Evolutionary conservation across 1,139 yeast species (phyloP).

Genomic region (Magnusiomyces fungicola): DNA sequence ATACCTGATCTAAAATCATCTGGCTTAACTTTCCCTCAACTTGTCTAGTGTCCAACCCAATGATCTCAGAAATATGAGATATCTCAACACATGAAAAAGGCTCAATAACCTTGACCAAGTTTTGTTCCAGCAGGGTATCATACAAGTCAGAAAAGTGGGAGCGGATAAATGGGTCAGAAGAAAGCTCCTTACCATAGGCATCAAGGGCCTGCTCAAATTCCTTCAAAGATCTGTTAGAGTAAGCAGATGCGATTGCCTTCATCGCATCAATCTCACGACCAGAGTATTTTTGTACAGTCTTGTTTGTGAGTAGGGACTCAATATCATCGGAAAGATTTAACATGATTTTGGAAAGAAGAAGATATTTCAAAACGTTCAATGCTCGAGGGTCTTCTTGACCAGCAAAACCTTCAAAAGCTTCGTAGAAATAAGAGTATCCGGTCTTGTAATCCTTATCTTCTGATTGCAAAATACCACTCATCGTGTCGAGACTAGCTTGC

Average conservation of each 20-base stretch:
- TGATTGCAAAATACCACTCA: slow-evolving; percentile 92
- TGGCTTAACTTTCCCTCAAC: slow-evolving; percentile 93
- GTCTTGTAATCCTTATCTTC: slow-evolving; percentile 97
- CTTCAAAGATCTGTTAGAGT: slow-evolving; percentile 79
- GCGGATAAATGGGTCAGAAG: slow-evolving; percentile 81
- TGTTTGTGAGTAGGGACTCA: slow-evolving; percentile 64
- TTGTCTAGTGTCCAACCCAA: slow-evolving; percentile 81
- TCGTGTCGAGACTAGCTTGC: slow-evolving; percentile 92
- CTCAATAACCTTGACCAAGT: slow-evolving; percentile 87
- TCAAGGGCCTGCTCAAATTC: slow-evolving; percentile 80
- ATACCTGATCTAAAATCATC: slow-evolving; percentile 91
- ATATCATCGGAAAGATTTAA: slow-evolving; percentile 81
- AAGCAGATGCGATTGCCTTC: slow-evolving; percentile 88
- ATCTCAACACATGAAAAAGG: slow-evolving; percentile 94
- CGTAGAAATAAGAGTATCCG: slow-evolving; percentile 90
- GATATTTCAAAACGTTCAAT: slow-evolving; percentile 76
- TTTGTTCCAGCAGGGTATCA: slow-evolving; percentile 88
- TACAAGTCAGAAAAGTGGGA: slow-evolving; percentile 89
- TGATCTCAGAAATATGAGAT: slow-evolving; percentile 75
- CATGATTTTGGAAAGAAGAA: slow-evolving; percentile 92
- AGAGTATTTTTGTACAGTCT: slow-evolving; percentile 74
- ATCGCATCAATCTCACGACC: slow-evolving; percentile 78
- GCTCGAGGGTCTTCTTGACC: slow-evolving; percentile 54
- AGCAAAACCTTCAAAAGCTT: slow-evolving; percentile 83
- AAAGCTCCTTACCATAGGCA: slow-evolving; percentile 65